Evolutionary conservation across 257 asterid species (phyloP).

Genomic region (Solanum bulbocastanum): DNA sequence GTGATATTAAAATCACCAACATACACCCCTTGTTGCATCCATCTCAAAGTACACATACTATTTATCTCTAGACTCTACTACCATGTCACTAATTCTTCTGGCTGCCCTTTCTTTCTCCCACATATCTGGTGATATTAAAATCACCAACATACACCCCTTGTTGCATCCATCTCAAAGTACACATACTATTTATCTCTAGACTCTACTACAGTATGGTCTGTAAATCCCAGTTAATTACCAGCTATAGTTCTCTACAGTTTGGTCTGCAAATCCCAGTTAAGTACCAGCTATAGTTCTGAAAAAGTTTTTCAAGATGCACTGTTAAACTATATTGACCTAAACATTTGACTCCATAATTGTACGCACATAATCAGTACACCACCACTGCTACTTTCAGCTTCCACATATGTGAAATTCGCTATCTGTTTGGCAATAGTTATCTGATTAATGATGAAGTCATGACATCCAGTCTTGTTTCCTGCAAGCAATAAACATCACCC

Average conservation of each 20-base stretch:
- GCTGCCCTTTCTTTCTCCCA: background rate
- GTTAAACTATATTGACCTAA: background rate
- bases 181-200: background rate
- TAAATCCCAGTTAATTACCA: background rate
- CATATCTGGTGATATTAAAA: background rate
- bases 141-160: background rate
- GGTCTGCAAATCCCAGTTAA: background rate
- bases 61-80: background rate
- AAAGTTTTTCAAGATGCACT: background rate
- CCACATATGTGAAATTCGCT: background rate
- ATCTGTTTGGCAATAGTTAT: background rate
- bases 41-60: background rate
- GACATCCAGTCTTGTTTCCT: background rate
- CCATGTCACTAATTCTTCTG: background rate
- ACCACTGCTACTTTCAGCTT: background rate
- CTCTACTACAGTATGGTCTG: background rate
- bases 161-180: background rate
- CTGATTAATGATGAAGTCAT: background rate
- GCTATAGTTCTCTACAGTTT: background rate
- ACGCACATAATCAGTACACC: background rate
- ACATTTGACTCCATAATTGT: background rate
- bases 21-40: background rate
- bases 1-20: background rate
- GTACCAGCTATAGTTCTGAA: background rate
- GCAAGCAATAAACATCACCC: background rate